phyloP scores from a whole-genome alignment of 1,284 basidiomycete genomes.

The Gomphus sp. region DNA sequence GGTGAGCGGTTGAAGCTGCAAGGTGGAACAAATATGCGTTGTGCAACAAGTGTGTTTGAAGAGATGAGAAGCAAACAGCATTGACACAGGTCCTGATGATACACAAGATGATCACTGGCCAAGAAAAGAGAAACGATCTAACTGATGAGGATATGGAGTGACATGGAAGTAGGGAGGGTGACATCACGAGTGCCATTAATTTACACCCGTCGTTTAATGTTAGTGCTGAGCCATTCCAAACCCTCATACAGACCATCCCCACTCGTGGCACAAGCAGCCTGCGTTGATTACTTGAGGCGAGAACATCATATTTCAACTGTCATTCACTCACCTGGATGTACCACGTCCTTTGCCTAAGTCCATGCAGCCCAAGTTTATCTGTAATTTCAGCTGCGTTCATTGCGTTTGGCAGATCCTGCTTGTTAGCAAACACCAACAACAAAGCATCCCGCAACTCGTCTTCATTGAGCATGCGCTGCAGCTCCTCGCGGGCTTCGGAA shows the following conservation, averaged over 20 bases:
- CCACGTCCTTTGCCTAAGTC: constrained; percentile 95
- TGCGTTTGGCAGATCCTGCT: constrained; percentile 97
- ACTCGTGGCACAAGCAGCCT: constrained; percentile 97
- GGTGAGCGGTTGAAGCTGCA: background rate
- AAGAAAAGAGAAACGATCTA: background rate
- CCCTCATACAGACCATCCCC: constrained; percentile 99
- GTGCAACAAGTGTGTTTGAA: background rate
- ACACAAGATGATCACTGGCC: background rate
- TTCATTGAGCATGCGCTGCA: constrained; percentile 99
- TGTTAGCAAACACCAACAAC: constrained; percentile 98
- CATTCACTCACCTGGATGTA: constrained; percentile 81
- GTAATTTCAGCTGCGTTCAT: constrained; percentile 99
- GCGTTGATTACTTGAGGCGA: background rate
- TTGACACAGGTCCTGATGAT: background rate
- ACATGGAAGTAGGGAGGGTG: background rate
- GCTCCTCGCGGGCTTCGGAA: constrained; percentile 96
- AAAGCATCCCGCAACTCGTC: constrained; percentile 98
- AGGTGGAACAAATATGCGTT: background rate
- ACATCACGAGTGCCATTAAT: background rate
- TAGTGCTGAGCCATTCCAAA: constrained; percentile 89
- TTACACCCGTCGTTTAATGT: constrained; percentile 67
- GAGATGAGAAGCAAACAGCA: background rate
- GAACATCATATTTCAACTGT: background rate
- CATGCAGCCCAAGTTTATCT: constrained; percentile 97
- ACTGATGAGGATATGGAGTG: background rate